A percentile compares a stretch with the other conserved stretches of the same genome.
Evolutionary conservation across 1,139 yeast species (phyloP).

Genomic region (Taiozyma onychis): DNA sequence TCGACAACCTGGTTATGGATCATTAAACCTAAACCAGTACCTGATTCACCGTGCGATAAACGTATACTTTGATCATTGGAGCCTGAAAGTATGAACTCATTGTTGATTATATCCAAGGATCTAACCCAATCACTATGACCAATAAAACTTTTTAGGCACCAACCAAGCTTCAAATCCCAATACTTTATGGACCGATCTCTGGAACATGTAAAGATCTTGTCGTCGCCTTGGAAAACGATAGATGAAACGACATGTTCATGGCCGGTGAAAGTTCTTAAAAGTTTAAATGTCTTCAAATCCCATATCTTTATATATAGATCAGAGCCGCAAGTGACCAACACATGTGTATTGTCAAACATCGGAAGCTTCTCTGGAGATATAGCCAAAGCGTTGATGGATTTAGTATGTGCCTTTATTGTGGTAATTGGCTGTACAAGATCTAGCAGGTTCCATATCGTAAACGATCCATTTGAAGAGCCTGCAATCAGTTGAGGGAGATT

Average conservation of each 20-base stretch:
- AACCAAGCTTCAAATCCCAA: conserved; percentile 76
- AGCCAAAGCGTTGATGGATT: conserved; percentile 57
- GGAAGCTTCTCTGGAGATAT: conserved; percentile 41
- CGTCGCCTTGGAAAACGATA: conserved; percentile 44
- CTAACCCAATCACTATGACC: conserved; percentile 94
- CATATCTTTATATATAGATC: conserved; percentile 72
- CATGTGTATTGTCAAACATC: conserved; percentile 14
- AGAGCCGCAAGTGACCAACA: conserved; percentile 65
- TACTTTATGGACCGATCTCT: conserved; percentile 68
- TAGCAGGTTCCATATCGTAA: conserved; percentile 67
- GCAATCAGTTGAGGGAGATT: conserved; percentile 56
- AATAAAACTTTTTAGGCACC: conserved; percentile 56
- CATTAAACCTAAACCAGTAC: conserved; percentile 63
- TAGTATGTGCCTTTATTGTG: conserved; percentile 71
- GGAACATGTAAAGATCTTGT: conserved; percentile 61
- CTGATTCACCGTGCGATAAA: conserved; percentile 56
- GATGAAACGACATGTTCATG: conserved; percentile 86
- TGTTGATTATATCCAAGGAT: conserved; percentile 44
- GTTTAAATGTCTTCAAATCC: conserved; percentile 47
- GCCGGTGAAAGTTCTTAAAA: conserved; percentile 68
- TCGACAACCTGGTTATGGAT: conserved; percentile 83
- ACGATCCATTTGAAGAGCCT: conserved; percentile 70
- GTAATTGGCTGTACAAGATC: conserved; percentile 65
- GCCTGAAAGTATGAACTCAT: conserved; percentile 65
- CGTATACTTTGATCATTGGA: conserved; percentile 80